Base-by-base conservation (phyloP, 441 rosid genomes). In the Dalechampia spathulata region DNA sequence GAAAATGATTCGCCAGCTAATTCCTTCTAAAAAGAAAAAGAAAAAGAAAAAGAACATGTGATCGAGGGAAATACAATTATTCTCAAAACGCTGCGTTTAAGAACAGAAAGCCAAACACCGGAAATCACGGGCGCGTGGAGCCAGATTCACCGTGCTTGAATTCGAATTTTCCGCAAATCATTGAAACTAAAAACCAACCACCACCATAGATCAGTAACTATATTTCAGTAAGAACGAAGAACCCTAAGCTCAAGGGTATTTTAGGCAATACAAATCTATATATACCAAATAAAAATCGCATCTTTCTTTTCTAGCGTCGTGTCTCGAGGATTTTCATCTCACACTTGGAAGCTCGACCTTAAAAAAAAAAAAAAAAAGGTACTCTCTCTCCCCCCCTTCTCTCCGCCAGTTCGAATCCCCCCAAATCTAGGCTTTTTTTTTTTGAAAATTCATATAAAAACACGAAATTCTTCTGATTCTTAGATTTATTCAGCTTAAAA, bases 361-460 rank as follows among this genome's bases (percentile, higher is more conserved):
- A 32, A 32, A 50, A 54, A 43, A 49, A 28, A 21, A 27, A 21
- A 32, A 58, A 45, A 26, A 10, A 48, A 66, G 83, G 75, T 62
- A 37, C 60, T 23, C 57, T 38, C 68, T 62, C 37, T 53, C 51
- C 34, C 30, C 40, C 60, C 60, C 21, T 55, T 38, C 68, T 62
- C 37, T 53, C 51, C 34, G 17, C 30, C 53, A 4, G 48, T 27
- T 48, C 56, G 64, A 75, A 67, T 72, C 83, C 75, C 83, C 75
- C 34, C 52, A 64, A 65, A 74, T 78, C 79, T 67, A 75, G 82
- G 77, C 73, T 70, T 78, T 63, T 37, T 54, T 8, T 30, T n/a
- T n/a, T n/a, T n/a, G n/a, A n/a, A n/a, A n/a, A n/a, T n/a, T n/a
- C n/a, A n/a, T n/a, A n/a, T n/a, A n/a, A n/a, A n/a, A 53, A 28